Evolutionary conservation across 208 protist species (phyloP), one percentile per base, ranked within the genome.

Genomic region (Acanthamoeba lenticulata): DNA sequence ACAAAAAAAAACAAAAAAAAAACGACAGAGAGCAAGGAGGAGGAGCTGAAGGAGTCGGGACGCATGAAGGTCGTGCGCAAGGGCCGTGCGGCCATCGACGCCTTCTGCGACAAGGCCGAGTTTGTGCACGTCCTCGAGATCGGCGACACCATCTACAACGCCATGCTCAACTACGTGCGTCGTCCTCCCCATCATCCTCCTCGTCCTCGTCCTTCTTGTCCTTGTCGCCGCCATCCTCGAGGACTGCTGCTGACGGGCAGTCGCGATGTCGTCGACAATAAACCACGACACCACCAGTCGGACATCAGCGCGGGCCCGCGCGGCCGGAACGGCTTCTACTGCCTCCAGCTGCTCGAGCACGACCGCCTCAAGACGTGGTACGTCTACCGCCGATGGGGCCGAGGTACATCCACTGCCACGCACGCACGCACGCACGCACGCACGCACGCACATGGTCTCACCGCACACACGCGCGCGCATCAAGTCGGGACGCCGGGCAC

Each of bases 141-240:
- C 21, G 79, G 79, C 40, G 79, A 60, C 79, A 60, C 40, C 17
- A 60, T 89, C 44, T 89, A 89, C 47, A 89, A 89, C 79, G 47
- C 47, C 29, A 89, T 89, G 79, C 79, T 89, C 32, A 89, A 89
- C 47, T 42, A 62, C 42, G 72, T 81, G 44, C 42, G 72, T 11
- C 38, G 7, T 72, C 5, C 32, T 36, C 7, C 11, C 29, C 32
- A 38, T 36, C 32, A n/a, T 72, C 19, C 9, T 72, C 29, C 5
- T 38, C 21, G 6, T 72, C 19, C 9, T 72, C 29, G 19, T 72
- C 21, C 21, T 72, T n/a, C 24, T 38, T 38, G 5, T 72, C 11
- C 24, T n/a, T 72, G 6, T 38, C 62, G n/a, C n/a, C n/a, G n/a
- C n/a, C n/a, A n/a, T n/a, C n/a, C n/a, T n/a, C n/a, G n/a, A n/a